These are phyloP conservation scores for Daucus carota DNA, from an alignment of 129 eudicot genomes.

Conservation along the genomic window DH1_v3.0 NC_030387.2:31195001-31195500, in stretches of 20 bases:
- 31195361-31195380: neutral
- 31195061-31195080: constrained; percentile 91
- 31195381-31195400: neutral
- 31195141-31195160: constrained; percentile 87
- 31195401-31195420: neutral
- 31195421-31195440: neutral
- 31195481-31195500: neutral
- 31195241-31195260: constrained; percentile 32
- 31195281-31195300: neutral
- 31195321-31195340: neutral
- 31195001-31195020: constrained; percentile 91
- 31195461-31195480: neutral
- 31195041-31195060: constrained; percentile 94
- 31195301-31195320: neutral
- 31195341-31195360: neutral
- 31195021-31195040: constrained; percentile 82
- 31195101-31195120: constrained; percentile 91
- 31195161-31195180: constrained; percentile 83
- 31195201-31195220: constrained; percentile 91
- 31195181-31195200: constrained; percentile 89
- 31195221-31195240: constrained; percentile 94
- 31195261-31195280: neutral
- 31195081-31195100: constrained; percentile 85
- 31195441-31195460: neutral
- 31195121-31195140: constrained; percentile 81